Evolutionary conservation across 768 basidiomycete genomes (phyloP).

Genomic region (Lactarius deliciosus): DNA sequence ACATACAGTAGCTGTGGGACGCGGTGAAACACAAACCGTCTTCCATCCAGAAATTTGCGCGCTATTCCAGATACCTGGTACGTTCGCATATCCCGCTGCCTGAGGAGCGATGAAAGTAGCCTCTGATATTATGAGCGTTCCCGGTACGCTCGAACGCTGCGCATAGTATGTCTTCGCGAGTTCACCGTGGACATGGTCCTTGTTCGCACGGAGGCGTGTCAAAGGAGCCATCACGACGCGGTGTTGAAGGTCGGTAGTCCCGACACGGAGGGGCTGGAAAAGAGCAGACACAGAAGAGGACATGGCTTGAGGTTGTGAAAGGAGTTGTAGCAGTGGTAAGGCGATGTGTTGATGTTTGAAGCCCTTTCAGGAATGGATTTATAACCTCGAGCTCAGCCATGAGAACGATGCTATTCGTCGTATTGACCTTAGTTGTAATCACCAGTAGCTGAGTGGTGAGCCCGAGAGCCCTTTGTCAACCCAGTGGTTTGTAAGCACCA

Average conservation of each 20-base stretch:
- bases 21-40: background rate
- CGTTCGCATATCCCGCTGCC: background rate
- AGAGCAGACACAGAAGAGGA: background rate
- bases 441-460: too few species aligned
- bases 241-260: background rate
- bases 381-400: too few species aligned
- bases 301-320: background rate
- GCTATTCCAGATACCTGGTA: background rate
- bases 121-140: background rate
- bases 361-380: too few species aligned
- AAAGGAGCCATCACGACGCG: slow-evolving; percentile 1
- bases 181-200: background rate
- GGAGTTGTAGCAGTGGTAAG: too few species aligned
- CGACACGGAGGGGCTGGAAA: background rate
- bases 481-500: too few species aligned
- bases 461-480: too few species aligned
- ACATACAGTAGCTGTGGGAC: background rate
- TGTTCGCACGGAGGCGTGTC: background rate
- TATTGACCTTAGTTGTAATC: too few species aligned
- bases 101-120: background rate
- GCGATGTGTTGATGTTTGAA: too few species aligned
- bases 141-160: background rate
- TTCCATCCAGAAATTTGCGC: background rate
- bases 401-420: too few species aligned
- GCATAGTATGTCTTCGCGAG: background rate